Evolutionary conservation across 345 rosid genomes (phyloP).

Genomic region (Microthlaspi erraticum): DNA sequence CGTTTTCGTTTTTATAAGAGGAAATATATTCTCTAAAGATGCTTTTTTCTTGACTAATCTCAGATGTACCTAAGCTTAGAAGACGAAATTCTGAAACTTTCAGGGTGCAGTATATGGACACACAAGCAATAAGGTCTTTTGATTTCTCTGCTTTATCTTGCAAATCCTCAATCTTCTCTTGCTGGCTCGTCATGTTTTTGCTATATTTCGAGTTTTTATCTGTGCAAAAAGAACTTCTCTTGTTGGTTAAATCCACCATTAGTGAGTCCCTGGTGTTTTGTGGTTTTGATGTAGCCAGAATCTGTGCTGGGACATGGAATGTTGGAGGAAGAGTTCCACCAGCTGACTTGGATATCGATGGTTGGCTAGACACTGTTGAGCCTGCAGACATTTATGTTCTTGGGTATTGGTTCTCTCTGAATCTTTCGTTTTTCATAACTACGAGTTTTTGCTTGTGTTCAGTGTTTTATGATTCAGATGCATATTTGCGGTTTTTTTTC

Average conservation of each 20-base stretch:
- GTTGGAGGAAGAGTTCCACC: conserved; percentile 77
- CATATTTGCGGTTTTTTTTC: conserved; percentile 2
- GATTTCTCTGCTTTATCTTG: conserved; percentile 25
- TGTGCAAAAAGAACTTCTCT: conserved; percentile 19
- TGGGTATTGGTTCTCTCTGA: conserved; percentile 50
- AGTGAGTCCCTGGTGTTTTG: conserved; percentile 24
- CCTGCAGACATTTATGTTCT: conserved; percentile 88
- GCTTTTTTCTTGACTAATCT: background rate
- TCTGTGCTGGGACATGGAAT: conserved; percentile 83
- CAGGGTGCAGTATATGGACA: conserved; percentile 77
- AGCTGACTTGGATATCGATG: conserved; percentile 75
- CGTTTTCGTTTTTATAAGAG: background rate
- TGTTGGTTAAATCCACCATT: background rate
- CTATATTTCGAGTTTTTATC: background rate
- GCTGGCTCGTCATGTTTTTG: background rate
- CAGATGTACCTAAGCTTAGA: conserved; percentile 63
- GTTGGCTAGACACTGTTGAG: conserved; percentile 64
- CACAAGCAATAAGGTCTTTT: conserved; percentile 73
- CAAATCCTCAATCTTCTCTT: conserved; percentile 7
- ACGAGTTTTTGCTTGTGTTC: background rate
- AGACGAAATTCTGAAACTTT: conserved; percentile 86
- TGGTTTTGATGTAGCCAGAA: conserved; percentile 48
- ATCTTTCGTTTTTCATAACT: background rate
- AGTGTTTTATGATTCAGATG: conserved; percentile 8
- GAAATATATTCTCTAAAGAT: too few species aligned